A percentile compares a stretch with the other conserved stretches of the same genome.
These are phyloP conservation scores for Boletus patriciae DNA, from an alignment of 768 basidiomycete species.

Conservation along the genomic window DNA sequence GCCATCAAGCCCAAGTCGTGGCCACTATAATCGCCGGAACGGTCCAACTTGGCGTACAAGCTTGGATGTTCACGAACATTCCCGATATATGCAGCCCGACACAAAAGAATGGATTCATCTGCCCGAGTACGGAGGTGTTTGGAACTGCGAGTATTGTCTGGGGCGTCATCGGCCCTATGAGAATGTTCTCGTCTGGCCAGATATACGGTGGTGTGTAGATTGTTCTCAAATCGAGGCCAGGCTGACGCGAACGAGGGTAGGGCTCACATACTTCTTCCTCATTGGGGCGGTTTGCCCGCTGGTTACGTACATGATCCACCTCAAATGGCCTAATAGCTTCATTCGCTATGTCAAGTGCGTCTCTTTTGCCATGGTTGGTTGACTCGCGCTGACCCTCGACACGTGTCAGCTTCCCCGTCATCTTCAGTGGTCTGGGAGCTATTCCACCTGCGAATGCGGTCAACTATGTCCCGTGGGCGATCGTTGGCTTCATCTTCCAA, in stretches of 20 bases:
- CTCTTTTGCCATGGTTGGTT: background rate
- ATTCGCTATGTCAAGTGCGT: constrained; percentile 64
- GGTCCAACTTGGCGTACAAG: constrained; percentile 63
- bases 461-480: constrained; percentile 68
- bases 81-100: constrained; percentile 32
- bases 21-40: constrained; percentile 64
- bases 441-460: constrained; percentile 68
- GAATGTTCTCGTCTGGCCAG: constrained; percentile 67
- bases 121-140: constrained; percentile 69
- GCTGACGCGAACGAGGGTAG: constrained; percentile 12
- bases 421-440: constrained; percentile 56
- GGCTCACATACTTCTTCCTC: constrained; percentile 75
- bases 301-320: constrained; percentile 51
- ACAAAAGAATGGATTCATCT: constrained; percentile 57
- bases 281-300: constrained; percentile 64
- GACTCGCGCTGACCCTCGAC: background rate
- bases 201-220: constrained; percentile 47
- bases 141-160: constrained; percentile 79
- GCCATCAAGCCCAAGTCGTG: constrained; percentile 48
- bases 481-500: constrained; percentile 67
- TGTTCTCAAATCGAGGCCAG: background rate
- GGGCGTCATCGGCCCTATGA: constrained; percentile 77
- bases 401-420: constrained; percentile 39
- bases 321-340: constrained; percentile 62
- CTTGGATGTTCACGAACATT: constrained; percentile 56